Conservation (phyloP, 495 filamentous ascomycete species). For the Pseudotulostoma volvatum region DNA sequence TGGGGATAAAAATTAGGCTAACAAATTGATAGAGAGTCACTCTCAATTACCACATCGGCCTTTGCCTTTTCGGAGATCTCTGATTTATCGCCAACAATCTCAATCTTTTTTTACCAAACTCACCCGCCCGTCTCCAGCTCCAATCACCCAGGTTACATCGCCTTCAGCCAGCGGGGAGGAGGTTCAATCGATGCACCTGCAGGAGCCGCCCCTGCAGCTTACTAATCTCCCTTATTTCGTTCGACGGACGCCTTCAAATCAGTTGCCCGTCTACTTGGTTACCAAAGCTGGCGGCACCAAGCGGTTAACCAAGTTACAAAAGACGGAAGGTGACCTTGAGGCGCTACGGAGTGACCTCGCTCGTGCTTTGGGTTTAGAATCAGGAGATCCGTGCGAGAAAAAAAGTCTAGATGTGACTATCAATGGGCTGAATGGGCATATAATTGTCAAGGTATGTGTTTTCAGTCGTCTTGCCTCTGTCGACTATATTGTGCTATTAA, state of each 20-base stretch:
- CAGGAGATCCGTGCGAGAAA: slow-evolving; percentile 10
- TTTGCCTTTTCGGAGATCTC: slow-evolving; percentile 6
- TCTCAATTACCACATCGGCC: not conserved
- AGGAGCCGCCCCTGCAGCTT: slow-evolving; percentile 12
- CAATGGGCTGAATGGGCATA: slow-evolving; percentile 44
- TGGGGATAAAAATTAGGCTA: not conserved
- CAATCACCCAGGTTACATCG: slow-evolving; percentile 10
- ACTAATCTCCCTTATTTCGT: slow-evolving; percentile 53
- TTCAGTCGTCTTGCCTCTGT: too few species aligned
- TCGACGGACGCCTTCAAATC: slow-evolving; percentile 48
- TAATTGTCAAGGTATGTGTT: slow-evolving; percentile 42
- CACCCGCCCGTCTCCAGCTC: slow-evolving; percentile 20
- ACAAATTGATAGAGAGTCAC: not conserved
- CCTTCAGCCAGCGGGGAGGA: slow-evolving; percentile 13
- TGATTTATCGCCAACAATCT: slow-evolving; percentile 12
- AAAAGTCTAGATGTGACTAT: slow-evolving; percentile 32
- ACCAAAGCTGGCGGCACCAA: slow-evolving; percentile 62
- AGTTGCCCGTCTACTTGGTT: slow-evolving; percentile 65
- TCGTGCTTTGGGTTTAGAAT: slow-evolving; percentile 29
- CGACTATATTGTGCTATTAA: not conserved
- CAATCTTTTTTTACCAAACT: slow-evolving; percentile 28
- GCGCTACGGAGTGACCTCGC: slow-evolving; percentile 37
- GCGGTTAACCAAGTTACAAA: slow-evolving; percentile 58
- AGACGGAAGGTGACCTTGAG: slow-evolving; percentile 53
- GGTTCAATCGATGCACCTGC: slow-evolving; percentile 6